Evolutionary conservation across 108 stramenopile genomes (phyloP), one percentile per base, ranked within the genome.

Genomic region (Fragilaria radians): DNA sequence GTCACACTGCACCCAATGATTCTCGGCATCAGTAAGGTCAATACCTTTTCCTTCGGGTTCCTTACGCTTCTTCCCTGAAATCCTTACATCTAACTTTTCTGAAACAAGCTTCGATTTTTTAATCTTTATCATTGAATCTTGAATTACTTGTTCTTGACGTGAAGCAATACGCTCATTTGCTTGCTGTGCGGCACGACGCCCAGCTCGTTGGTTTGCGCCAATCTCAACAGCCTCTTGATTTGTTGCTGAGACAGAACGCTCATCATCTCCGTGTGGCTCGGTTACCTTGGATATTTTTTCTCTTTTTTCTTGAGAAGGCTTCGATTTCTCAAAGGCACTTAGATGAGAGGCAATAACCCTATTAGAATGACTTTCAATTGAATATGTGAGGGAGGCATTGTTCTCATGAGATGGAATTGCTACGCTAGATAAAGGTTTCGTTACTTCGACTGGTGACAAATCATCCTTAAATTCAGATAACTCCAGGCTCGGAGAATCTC

Each of bases 1-100:
- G 42, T 95, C 93, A 67, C 93, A 95, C 60, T 89, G 87, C 17
- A 89, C 93, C 93, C 93, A 95, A 28, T 86, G 72, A 57, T 86
- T 25, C 24, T 58, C 57, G 26, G 23, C 57, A 32, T 45, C 57
- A 34, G 33, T 34, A 2, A 24, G 24, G 32, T 3, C 46, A 42
- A 18, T 34, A 45, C 22, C 24, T 27, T 45, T 58, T 22, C 46
- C 23, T 45, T 58, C 27, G 1, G 28, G 33, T 26, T 58, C 57
- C 7, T n/a, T n/a, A n/a, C n/a, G n/a, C n/a, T 45, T 28, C 27
- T 25, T 53, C 24, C 18, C 52, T 24, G 9, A 58, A 3, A 2
- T 5, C 29, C 9, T 31, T 28, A 30, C 1, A 3, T 53, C 54
- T 52, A 25, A 17, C 28, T 33, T 53, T 32, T 63, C 45, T 59